Percentiles rank a stretch among this genome's conserved stretches.
phyloP scores from a whole-genome alignment of 2,329 filamentous ascomycete genomes.

The Aspergillus sp. region DNA sequence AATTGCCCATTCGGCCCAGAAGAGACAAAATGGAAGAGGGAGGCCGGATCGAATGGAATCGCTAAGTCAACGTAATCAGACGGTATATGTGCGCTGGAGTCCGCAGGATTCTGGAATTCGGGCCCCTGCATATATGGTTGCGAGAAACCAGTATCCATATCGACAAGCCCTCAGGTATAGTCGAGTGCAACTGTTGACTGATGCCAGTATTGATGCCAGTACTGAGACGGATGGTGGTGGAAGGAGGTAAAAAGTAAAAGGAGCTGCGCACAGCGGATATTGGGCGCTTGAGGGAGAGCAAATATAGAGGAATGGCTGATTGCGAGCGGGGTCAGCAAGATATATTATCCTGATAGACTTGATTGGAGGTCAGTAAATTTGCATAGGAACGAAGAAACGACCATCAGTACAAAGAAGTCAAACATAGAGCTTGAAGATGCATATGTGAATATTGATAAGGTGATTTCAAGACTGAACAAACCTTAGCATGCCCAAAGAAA shows the following conservation, averaged over 20 bases:
- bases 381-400: neutral
- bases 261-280: neutral
- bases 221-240: neutral
- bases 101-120: neutral
- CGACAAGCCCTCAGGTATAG: neutral
- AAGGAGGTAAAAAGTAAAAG: neutral
- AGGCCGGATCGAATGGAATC: neutral
- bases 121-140: constrained; percentile 5
- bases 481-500: constrained; percentile 13
- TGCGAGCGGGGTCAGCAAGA: neutral
- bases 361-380: neutral
- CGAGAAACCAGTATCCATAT: constrained; percentile 11
- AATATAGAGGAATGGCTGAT: neutral
- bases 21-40: neutral
- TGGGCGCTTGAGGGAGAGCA: neutral
- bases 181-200: neutral
- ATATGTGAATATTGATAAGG: neutral
- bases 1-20: neutral
- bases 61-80: neutral
- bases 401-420: neutral
- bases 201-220: neutral
- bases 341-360: neutral
- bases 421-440: neutral
- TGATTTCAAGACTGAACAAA: constrained; percentile 2
- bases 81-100: neutral